phyloP scores from a whole-genome alignment of 129 eudicot species.

The Flaveria ramosissima region DNA sequence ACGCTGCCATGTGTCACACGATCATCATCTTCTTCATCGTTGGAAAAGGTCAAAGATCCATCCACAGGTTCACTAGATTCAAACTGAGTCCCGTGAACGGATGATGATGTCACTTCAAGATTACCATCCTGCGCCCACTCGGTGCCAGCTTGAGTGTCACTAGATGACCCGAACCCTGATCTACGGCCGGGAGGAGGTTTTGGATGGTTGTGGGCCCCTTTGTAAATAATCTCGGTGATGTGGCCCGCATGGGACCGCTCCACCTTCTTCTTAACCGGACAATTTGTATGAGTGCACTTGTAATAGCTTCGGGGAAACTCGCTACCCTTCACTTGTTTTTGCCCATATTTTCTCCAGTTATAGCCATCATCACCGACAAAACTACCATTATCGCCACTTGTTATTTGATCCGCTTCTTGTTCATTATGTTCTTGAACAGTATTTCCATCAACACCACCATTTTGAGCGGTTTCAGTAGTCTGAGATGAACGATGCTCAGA shows the following conservation, averaged over 20 bases:
- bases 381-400: constrained; percentile 38
- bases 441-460: background rate
- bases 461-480: constrained; percentile 8
- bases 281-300: constrained; percentile 72
- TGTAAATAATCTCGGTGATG: constrained; percentile 70
- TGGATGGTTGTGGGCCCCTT: constrained; percentile 72
- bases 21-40: constrained; percentile 63
- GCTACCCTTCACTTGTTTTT: constrained; percentile 84
- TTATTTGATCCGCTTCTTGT: constrained; percentile 48
- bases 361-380: constrained; percentile 57
- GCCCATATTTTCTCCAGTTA: constrained; percentile 81
- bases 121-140: constrained; percentile 49
- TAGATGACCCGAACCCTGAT: constrained; percentile 49
- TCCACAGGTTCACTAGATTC: constrained; percentile 56
- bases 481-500: background rate
- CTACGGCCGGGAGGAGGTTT: constrained; percentile 59
- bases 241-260: constrained; percentile 72
- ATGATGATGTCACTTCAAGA: constrained; percentile 49
- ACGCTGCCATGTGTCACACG: constrained; percentile 65
- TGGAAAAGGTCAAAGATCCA: constrained; percentile 55
- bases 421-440: constrained; percentile 39
- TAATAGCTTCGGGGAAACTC: constrained; percentile 79
- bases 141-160: constrained; percentile 43
- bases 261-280: constrained; percentile 78
- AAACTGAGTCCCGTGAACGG: constrained; percentile 27